Evolutionary conservation across 306 rosid species (phyloP), one percentile per base, ranked within the genome.

Genomic region (Cyamopsis tetragonoloba): DNA sequence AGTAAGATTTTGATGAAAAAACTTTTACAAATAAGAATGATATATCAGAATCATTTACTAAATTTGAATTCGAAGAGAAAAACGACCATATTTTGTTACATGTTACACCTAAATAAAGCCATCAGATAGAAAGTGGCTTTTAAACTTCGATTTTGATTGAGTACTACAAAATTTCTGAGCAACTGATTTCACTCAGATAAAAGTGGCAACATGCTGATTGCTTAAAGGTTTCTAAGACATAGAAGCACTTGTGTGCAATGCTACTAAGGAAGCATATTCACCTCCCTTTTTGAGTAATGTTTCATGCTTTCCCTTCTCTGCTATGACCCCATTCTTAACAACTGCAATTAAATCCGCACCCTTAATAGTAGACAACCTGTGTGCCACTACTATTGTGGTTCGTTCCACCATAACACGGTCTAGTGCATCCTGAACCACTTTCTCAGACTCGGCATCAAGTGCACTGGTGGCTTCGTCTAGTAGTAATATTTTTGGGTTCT

Each of bases 391-490:
- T 3, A 89, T 63, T 0, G 91, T 85, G 41, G 95, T 89, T 42
- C 88, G 65, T 39, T 79, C 42, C 56, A 83, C 83, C 86, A 78
- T 83, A 2, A 89, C 85, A 3, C 72, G 65, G 70, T 87, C 96
- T 15, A 89, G 75, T 27, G 96, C 93, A 79, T 81, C 88, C 59
- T 87, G 96, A 19, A 87, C 96, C n/a, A 85, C 81, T 32, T 79
- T 76, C 35, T 89, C 95, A 0, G 95, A 87, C 56, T 89, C 95
- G 0, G 96, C 96, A 62, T 89, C 96, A n/a, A 89, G 89, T 35
- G 95, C 95, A 64, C 95, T 87, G 0, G 96, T 87, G 0, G 96
- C 96, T 77, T 89, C 96, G 31, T 89, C 96, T 9, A 89, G 81
- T 7, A 89, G 46, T 20, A 89, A 55, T 60, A 89, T 73, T 59